Conservation (phyloP, 768 basidiomycete species). For the Lentinula lateritia region DNA sequence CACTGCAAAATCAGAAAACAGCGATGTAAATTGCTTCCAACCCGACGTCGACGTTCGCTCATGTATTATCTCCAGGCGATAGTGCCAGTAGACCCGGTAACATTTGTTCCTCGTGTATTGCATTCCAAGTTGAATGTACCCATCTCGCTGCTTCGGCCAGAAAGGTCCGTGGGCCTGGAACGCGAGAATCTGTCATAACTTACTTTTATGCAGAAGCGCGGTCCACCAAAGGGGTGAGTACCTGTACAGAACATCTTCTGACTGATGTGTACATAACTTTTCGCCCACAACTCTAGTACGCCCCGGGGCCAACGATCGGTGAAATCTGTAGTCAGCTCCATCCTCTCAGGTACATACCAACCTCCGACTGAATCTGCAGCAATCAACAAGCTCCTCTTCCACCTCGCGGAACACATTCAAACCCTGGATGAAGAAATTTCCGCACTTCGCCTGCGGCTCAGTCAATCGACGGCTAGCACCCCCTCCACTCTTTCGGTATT, state of each 20-base stretch:
- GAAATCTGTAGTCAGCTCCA: not conserved
- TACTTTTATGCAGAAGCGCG: conserved; percentile 28
- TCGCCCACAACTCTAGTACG: conserved; percentile 15
- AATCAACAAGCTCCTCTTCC: not conserved
- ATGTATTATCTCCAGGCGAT: conserved; percentile 22
- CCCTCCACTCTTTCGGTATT: not conserved
- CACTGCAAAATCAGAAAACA: conserved; percentile 25
- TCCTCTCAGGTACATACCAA: not conserved
- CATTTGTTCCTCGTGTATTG: conserved; percentile 31
- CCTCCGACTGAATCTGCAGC: not conserved
- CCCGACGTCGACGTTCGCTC: too few relatives aligned
- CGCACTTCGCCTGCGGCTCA: not conserved
- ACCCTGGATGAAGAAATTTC: not conserved
- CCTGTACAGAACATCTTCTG: not conserved
- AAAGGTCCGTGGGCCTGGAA: conserved; percentile 22
- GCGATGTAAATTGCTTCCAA: too few relatives aligned
- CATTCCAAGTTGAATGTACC: conserved; percentile 30
- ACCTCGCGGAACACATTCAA: not conserved
- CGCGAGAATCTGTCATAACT: not conserved
- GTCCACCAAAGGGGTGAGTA: conserved; percentile 30
- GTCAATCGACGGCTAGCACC: not conserved
- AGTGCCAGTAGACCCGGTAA: conserved; percentile 35
- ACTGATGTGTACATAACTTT: conserved; percentile 16
- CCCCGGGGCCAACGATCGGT: conserved; percentile 19
- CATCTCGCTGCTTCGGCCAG: conserved; percentile 28